Evolutionary conservation across 305 asterid genomes (phyloP), one percentile per base, ranked within the genome.

Genomic region (Salvia sclarea): DNA sequence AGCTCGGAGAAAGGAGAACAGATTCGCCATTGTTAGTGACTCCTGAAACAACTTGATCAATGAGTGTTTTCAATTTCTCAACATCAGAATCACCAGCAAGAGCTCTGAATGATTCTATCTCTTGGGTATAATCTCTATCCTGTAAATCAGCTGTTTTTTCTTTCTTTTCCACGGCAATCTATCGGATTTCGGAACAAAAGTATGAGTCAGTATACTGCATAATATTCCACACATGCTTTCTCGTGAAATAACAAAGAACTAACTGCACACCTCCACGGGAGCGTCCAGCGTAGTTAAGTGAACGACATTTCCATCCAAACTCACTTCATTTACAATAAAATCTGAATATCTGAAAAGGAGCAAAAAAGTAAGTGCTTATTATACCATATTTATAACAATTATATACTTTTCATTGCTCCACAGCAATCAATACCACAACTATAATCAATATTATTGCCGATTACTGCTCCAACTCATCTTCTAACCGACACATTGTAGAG

Each of bases 321-420:
- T 96, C 62, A 94, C 97, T 85, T 94, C 99, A 66, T 94, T 94
- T 44, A 94, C 99, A 59, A 94, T 89, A 69, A 94, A 94, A 85
- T 94, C 97, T 0, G 97, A 91, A 76, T 91, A 94, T 83, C 98
- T 93, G 81, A 61, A 70, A 61, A 78, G 69, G 50, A 64, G 58
- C 69, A 61, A 57, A 55, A 68, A 43, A 61, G 62, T 11, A 48
- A 66, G 59, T 64, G 33, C 45, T 14, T 66, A 55, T 31, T 20
- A n/a, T 28, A 28, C 2, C 21, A 50, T 54, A 28, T 54, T 12
- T 28, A 28, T 7, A 25, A n/a, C 2, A 2, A 54, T 25, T 30
- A 1, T 28, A 28, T 54, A n/a, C 6, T 55, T n/a, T n/a, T n/a
- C n/a, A n/a, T 7, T 28, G 22, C 3, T 25, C 30, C 22, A 30